These are phyloP conservation scores for Pseudogymnoascus sp. DNA, from an alignment of 2,329 filamentous ascomycete genomes.

Conservation along the genomic window DNA sequence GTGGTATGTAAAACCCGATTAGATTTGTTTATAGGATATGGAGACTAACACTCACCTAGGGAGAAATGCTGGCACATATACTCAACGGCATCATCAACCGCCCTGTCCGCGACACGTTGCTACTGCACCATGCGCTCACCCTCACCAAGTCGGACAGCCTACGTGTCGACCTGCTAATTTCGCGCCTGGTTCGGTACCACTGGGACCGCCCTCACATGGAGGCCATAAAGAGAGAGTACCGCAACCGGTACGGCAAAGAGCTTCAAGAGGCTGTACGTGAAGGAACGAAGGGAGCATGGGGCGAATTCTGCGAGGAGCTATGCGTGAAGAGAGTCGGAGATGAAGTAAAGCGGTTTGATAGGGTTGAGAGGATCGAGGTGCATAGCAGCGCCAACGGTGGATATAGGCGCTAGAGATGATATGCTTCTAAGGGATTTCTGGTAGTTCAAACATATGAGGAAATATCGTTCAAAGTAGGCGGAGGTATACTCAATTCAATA, in stretches of 20 bases:
- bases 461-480: not conserved
- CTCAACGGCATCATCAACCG: conserved; percentile 96
- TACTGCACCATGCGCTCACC: conserved; percentile 82
- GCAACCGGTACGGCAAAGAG: conserved; percentile 63
- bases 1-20: conserved; percentile 57
- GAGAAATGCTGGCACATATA: conserved; percentile 88
- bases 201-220: conserved; percentile 83
- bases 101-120: conserved; percentile 82
- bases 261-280: conserved; percentile 73
- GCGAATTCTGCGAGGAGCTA: conserved; percentile 64
- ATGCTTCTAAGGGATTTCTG: not conserved
- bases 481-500: not conserved
- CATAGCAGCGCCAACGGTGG: not conserved
- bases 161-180: conserved; percentile 79
- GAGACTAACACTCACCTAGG: conserved; percentile 41
- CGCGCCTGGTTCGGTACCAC: conserved; percentile 77
- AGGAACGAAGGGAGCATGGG: conserved; percentile 68
- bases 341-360: conserved; percentile 45
- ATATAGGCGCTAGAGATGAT: not conserved
- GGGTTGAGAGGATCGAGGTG: not conserved
- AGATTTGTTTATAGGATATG: not conserved
- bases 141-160: conserved; percentile 56
- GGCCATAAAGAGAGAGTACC: conserved; percentile 70
- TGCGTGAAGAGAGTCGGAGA: conserved; percentile 54
- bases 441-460: not conserved